Conservation (phyloP, 495 filamentous ascomycete genomes). For the Penicillium silybi region DNA sequence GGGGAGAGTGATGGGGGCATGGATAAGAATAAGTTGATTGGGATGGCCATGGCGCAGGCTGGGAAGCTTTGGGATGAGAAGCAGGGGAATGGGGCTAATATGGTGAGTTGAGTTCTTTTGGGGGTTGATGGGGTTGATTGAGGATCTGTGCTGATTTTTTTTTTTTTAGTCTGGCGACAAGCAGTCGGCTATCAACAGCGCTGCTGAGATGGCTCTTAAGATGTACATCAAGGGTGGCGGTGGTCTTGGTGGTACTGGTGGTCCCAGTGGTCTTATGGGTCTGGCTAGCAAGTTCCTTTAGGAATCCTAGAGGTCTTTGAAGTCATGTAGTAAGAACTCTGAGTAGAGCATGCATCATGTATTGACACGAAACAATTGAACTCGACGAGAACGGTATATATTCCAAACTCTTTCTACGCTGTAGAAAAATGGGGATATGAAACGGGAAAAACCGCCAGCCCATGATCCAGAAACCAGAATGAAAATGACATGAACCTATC, state of each 20-base stretch:
- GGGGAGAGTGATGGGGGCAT: constrained; percentile 26
- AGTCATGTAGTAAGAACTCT: no score
- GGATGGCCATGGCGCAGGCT: constrained; percentile 66
- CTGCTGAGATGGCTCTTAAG: constrained; percentile 65
- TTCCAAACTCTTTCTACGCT: background rate
- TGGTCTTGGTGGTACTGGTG: constrained; percentile 44
- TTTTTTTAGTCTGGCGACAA: constrained; percentile 46
- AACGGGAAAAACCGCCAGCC: constrained; percentile 4
- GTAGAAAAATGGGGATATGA: background rate
- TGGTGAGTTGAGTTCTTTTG: constrained; percentile 39
- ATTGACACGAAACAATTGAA: background rate
- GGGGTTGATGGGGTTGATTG: constrained; percentile 1
- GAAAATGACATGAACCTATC: background rate
- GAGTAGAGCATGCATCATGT: background rate
- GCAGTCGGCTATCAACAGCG: constrained; percentile 56
- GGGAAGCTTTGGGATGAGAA: constrained; percentile 62
- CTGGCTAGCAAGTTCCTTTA: constrained; percentile 56
- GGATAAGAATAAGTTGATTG: constrained; percentile 59
- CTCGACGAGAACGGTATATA: background rate
- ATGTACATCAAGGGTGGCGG: constrained; percentile 62
- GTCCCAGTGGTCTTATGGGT: constrained; percentile 47
- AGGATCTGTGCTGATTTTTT: constrained; percentile 12
- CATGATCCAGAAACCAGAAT: constrained; percentile 3
- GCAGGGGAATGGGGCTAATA: constrained; percentile 37
- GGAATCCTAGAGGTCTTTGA: background rate